Conservation (phyloP, 805 yeast species). For the Kregervanrija pseudodelftensis region DNA sequence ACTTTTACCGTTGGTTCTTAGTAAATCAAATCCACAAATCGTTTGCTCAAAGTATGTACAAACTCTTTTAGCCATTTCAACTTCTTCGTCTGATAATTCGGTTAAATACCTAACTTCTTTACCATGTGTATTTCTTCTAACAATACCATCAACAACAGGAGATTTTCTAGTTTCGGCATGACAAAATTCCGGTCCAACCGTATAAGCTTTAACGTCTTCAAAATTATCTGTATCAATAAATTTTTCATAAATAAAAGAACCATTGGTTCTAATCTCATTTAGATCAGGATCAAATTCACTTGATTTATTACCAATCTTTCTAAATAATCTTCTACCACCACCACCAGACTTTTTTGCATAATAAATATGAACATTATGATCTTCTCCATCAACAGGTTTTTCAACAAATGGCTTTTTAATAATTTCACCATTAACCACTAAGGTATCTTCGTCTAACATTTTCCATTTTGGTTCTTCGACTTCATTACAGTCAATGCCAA, state of each 20-base stretch:
- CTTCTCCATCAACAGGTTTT: conserved; percentile 98
- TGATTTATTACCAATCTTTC: conserved; percentile 95
- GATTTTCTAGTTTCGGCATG: conserved; percentile 98
- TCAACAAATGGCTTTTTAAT: conserved; percentile 92
- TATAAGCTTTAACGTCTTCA: conserved; percentile 97
- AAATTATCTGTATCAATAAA: conserved; percentile 98
- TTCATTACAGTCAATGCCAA: conserved; percentile 48
- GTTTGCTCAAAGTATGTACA: conserved; percentile 78
- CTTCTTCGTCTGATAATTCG: conserved; percentile 66
- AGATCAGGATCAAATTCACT: conserved; percentile 90
- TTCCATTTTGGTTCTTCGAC: conserved; percentile 70
- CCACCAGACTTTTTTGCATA: conserved; percentile 89
- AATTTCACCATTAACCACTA: conserved; percentile 62
- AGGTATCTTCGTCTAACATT: conserved; percentile 84
- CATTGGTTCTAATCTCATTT: conserved; percentile 70
- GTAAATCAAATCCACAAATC: conserved; percentile 92
- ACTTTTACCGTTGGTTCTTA: conserved; percentile 81
- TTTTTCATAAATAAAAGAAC: conserved; percentile 86
- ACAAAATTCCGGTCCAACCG: conserved; percentile 85
- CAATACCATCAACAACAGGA: conserved; percentile 99
- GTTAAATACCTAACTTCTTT: conserved; percentile 92
- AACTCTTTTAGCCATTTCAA: conserved; percentile 71
- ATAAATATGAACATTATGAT: conserved; percentile 91
- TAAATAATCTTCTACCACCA: conserved; percentile 89
- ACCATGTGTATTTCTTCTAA: conserved; percentile 93